A percentile compares a stretch with the other conserved stretches of the same genome.
Evolutionary conservation across 345 rosid species (phyloP).

Genomic region (Salix brachista): DNA sequence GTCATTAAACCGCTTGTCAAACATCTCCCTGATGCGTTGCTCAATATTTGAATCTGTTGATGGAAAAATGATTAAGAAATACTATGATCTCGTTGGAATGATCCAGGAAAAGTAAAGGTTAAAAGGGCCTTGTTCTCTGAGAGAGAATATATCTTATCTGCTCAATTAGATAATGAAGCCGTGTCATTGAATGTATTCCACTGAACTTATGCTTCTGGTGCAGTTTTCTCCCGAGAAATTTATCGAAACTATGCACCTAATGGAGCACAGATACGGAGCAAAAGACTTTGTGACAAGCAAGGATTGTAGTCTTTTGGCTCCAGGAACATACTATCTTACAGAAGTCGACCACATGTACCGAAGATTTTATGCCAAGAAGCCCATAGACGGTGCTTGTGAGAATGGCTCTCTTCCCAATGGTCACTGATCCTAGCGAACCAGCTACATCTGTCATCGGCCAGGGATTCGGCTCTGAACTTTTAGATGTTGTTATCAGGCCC

Average conservation of each 20-base stretch:
- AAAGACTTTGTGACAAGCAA: conserved; percentile 93
- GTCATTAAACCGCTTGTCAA: not conserved
- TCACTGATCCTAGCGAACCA: conserved; percentile 33
- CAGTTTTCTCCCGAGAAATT: conserved; percentile 84
- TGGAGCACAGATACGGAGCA: conserved; percentile 98
- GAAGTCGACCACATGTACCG: conserved; percentile 91
- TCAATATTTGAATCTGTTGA: not conserved
- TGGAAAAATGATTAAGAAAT: conserved; percentile 2
- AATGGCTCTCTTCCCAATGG: conserved; percentile 66
- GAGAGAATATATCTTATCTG: not conserved
- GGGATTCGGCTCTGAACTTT: not conserved
- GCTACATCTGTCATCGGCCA: not conserved
- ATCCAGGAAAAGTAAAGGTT: not conserved
- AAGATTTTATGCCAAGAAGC: conserved; percentile 81
- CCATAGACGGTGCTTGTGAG: conserved; percentile 24
- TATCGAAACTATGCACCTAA: conserved; percentile 76
- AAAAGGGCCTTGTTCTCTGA: not conserved
- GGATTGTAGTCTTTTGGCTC: conserved; percentile 74
- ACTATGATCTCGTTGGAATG: not conserved
- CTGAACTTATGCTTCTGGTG: conserved; percentile 1
- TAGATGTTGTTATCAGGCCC: conserved; percentile 1
- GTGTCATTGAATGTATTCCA: not conserved
- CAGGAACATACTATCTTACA: conserved; percentile 88
- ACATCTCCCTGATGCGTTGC: not conserved
- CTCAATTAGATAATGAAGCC: not conserved